These are phyloP conservation scores for Nepenthes mirabilis DNA, from an alignment of 148 eudicot species.

Conservation along the genomic window DNA sequence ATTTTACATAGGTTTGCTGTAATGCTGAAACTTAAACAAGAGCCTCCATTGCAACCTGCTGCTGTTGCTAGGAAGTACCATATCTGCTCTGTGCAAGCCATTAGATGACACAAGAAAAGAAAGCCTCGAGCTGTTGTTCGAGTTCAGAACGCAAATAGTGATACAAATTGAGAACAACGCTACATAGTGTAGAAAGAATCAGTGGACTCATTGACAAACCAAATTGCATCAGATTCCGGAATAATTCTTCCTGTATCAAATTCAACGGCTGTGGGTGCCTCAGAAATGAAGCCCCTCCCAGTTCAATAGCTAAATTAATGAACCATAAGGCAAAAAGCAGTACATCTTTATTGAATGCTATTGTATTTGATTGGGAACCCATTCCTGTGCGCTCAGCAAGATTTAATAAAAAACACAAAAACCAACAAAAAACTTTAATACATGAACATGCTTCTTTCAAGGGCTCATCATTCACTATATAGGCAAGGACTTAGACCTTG, in stretches of 20 bases:
- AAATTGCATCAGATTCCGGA: slow-evolving; percentile 74
- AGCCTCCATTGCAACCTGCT: slow-evolving; percentile 98
- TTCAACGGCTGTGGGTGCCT: slow-evolving; percentile 58
- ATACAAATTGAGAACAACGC: slow-evolving; percentile 80
- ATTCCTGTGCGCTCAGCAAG: slow-evolving; percentile 54
- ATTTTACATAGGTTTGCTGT: too few species aligned
- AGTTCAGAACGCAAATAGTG: slow-evolving; percentile 64
- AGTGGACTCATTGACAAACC: slow-evolving; percentile 85
- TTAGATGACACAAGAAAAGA: slow-evolving; percentile 69
- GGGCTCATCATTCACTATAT: too few species aligned
- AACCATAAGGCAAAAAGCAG: slow-evolving; percentile 86
- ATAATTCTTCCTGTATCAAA: slow-evolving; percentile 79
- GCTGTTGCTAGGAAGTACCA: slow-evolving; percentile 87
- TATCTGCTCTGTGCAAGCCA: slow-evolving; percentile 75
- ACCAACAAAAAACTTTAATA: slow-evolving; percentile 55
- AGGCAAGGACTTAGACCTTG: too few species aligned
- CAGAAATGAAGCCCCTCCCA: slow-evolving; percentile 67
- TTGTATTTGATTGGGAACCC: slow-evolving; percentile 51
- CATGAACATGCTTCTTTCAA: too few species aligned
- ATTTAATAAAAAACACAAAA: slow-evolving; percentile 72
- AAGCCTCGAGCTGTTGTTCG: slow-evolving; percentile 84
- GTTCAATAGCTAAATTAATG: slow-evolving; percentile 76
- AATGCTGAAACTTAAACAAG: too few species aligned
- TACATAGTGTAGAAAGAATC: slow-evolving; percentile 83
- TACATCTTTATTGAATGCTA: slow-evolving; percentile 84